Percentiles rank a stretch among this genome's conserved stretches.
Evolutionary conservation across 2,329 filamentous ascomycete genomes (phyloP).

Genomic region (Botrytis pseudocinerea): DNA sequence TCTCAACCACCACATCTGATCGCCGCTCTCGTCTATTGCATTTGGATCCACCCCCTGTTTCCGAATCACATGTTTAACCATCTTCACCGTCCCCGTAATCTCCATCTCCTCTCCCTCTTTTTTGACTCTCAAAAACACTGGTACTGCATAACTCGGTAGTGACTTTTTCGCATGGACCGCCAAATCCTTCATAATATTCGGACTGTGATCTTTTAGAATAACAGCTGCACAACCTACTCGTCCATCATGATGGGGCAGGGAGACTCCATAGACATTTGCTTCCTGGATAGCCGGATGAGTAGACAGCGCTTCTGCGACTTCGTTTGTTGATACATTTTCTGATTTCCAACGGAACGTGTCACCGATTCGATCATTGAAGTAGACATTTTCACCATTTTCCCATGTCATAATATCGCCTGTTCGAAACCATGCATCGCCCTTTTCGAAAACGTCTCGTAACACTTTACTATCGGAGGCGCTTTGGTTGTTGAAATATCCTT

Average conservation of each 20-base stretch:
- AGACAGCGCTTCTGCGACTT: conserved; percentile 76
- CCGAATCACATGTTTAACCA: conserved; percentile 76
- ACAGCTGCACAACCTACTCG: conserved; percentile 80
- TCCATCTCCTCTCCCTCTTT: conserved; percentile 50
- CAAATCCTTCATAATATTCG: conserved; percentile 55
- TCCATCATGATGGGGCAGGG: conserved; percentile 78
- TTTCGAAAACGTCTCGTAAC: conserved; percentile 68
- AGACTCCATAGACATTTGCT: conserved; percentile 84
- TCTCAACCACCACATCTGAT: conserved; percentile 59
- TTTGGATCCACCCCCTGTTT: conserved; percentile 70
- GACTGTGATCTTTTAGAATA: conserved; percentile 51
- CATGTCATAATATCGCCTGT: conserved; percentile 79
- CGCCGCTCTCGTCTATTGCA: conserved; percentile 45
- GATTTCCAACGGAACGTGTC: conserved; percentile 81
- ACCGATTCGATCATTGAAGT: conserved; percentile 78
- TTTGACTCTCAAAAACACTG: conserved; percentile 73
- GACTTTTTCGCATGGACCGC: conserved; percentile 56
- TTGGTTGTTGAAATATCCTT: conserved; percentile 78
- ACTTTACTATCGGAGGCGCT: conserved; percentile 73
- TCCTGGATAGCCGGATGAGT: conserved; percentile 67
- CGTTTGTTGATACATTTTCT: conserved; percentile 79
- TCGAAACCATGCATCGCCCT: conserved; percentile 80
- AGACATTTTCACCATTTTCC: conserved; percentile 70
- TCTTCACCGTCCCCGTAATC: conserved; percentile 83
- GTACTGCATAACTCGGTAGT: conserved; percentile 74